These are phyloP conservation scores for Entomortierella lignicola DNA, from an alignment of 192 early-diverging fungal genomes.

Conservation along the genomic window DNA sequence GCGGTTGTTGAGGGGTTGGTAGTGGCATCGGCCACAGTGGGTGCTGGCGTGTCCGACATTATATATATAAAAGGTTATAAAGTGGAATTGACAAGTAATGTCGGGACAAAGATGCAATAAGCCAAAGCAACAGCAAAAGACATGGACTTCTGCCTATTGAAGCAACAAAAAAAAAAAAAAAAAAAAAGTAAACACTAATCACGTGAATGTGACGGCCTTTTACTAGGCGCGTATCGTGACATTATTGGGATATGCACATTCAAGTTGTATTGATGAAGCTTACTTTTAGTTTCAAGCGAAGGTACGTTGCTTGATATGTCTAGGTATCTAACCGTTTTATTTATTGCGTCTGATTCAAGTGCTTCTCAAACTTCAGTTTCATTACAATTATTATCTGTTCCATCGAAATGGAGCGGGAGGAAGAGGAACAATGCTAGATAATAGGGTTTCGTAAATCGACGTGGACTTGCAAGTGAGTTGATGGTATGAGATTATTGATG, in stretches of 20 bases:
- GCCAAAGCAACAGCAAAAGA: neutral
- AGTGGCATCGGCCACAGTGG: slow-evolving; percentile 17
- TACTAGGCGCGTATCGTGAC: neutral
- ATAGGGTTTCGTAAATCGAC: slow-evolving; percentile 22
- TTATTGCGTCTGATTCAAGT: neutral
- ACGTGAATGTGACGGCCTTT: slow-evolving; percentile 9
- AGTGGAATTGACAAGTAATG: neutral
- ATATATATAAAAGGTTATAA: neutral
- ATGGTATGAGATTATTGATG: slow-evolving; percentile 15
- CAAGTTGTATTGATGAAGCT: too few species aligned
- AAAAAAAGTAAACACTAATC: slow-evolving; percentile 11
- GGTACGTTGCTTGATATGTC: too few species aligned
- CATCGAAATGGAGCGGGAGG: slow-evolving; percentile 2
- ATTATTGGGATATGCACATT: neutral
- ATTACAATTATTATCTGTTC: slow-evolving; percentile 1
- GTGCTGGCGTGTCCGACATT: slow-evolving; percentile 46
- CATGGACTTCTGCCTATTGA: neutral
- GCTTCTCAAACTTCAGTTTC: neutral
- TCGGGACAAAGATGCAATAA: neutral
- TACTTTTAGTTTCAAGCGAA: too few species aligned
- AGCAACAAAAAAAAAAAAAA: slow-evolving; percentile 29
- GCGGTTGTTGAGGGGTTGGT: slow-evolving; percentile 13
- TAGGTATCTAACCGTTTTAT: too few species aligned
- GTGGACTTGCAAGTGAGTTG: slow-evolving; percentile 14
- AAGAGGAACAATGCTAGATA: slow-evolving; percentile 15